Evolutionary conservation across 371 early-diverging fungal species (phyloP).

Genomic region (Mortierella sp.): DNA sequence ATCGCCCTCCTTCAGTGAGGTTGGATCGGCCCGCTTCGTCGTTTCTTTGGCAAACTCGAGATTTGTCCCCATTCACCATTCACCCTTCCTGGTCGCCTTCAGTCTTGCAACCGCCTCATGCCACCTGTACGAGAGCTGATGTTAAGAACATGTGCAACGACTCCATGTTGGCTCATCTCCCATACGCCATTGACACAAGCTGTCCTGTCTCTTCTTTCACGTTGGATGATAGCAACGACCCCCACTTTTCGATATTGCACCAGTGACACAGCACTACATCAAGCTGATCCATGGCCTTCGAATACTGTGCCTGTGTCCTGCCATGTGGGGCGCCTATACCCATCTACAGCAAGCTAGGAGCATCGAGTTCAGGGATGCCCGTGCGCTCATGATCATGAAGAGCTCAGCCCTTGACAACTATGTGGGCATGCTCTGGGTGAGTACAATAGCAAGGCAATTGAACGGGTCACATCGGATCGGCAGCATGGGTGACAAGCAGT

Average conservation of each 20-base stretch:
- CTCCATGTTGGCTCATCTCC: too few species aligned
- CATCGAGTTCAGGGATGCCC: conserved; percentile 61
- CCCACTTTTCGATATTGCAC: conserved; percentile 31
- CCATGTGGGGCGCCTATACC: conserved; percentile 58
- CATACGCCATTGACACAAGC: too few species aligned
- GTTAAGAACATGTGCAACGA: too few species aligned
- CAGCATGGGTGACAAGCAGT: not conserved
- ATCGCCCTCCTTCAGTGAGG: too few species aligned
- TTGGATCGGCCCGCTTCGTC: too few species aligned
- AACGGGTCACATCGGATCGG: not conserved
- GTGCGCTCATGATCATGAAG: conserved; percentile 58
- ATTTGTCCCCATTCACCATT: too few species aligned
- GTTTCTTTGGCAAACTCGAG: too few species aligned
- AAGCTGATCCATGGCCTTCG: conserved; percentile 38
- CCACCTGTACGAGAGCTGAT: too few species aligned
- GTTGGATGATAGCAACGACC: conserved; percentile 22
- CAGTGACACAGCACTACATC: conserved; percentile 28
- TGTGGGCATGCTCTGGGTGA: conserved; percentile 71
- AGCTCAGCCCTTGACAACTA: conserved; percentile 65
- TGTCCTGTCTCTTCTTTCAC: not conserved
- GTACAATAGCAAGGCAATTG: not conserved
- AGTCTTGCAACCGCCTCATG: too few species aligned
- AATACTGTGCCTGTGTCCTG: conserved; percentile 55
- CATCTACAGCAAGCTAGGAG: conserved; percentile 56
- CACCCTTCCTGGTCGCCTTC: too few species aligned